These are phyloP conservation scores for Prasinococcaceae sp. DNA, from an alignment of 139 green algal genomes.

Conservation along the genomic window DNA sequence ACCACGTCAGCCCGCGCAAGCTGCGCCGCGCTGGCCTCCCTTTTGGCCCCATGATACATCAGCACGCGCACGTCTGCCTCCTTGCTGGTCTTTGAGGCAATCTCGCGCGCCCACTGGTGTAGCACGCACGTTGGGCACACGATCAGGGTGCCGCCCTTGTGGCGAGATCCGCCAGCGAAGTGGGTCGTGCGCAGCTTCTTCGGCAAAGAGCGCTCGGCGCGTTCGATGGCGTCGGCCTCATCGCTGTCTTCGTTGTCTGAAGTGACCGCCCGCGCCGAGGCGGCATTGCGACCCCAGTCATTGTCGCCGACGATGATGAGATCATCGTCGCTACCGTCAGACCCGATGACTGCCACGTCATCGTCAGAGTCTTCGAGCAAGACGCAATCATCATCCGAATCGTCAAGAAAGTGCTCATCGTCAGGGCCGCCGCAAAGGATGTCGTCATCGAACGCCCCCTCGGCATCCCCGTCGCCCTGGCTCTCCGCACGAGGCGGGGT, in stretches of 20 bases:
- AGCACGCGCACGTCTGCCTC: not conserved
- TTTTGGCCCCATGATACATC: not conserved
- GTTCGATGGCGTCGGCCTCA: too few relatives aligned
- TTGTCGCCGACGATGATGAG: conserved; percentile 5
- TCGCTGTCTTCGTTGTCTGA: too few relatives aligned
- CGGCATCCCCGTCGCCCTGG: not conserved
- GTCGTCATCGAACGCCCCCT: not conserved
- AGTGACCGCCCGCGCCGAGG: too few relatives aligned
- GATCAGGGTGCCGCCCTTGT: conserved; percentile 59
- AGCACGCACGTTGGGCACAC: conserved; percentile 70
- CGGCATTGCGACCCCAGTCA: conserved; percentile 11
- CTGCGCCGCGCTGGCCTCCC: not conserved
- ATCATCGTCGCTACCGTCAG: not conserved
- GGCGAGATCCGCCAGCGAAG: too few relatives aligned
- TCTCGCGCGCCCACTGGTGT: conserved; percentile 69
- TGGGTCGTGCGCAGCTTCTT: conserved; percentile 4
- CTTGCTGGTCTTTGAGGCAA: conserved; percentile 40
- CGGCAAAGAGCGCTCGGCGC: too few relatives aligned
- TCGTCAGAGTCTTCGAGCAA: not conserved
- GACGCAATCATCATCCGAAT: not conserved
- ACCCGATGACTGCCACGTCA: not conserved
- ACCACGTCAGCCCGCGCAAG: conserved; percentile 53
- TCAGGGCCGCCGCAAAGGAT: not conserved
- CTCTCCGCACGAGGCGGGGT: not conserved
- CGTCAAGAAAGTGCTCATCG: not conserved